These are phyloP conservation scores for Leishmania arabica DNA, from an alignment of 208 protist genomes.

Conservation along the genomic window DNA sequence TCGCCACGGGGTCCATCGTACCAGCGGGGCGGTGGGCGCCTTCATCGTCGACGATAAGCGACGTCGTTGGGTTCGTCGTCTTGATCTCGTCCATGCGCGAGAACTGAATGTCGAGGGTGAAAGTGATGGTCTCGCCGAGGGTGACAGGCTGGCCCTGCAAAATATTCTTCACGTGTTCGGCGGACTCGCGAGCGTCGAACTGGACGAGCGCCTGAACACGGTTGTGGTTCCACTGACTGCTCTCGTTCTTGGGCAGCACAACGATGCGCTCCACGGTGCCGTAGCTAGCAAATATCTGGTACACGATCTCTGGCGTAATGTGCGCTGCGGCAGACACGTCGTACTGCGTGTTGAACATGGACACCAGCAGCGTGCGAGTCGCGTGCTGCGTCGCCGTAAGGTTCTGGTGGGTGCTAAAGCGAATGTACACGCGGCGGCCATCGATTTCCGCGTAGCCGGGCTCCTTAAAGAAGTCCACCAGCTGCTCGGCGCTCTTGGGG, in stretches of 20 bases:
- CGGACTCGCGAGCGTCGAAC: conserved; percentile 76
- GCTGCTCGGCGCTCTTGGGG: conserved; percentile 81
- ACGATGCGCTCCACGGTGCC: conserved; percentile 89
- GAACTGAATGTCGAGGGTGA: conserved; percentile 93
- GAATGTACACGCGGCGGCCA: conserved; percentile 90
- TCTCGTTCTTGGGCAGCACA: conserved; percentile 92
- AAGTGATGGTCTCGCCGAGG: conserved; percentile 84
- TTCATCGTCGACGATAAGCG: conserved; percentile 78
- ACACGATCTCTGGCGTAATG: conserved; percentile 91
- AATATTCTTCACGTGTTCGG: conserved; percentile 90
- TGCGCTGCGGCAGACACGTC: conserved; percentile 83
- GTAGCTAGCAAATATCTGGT: conserved; percentile 91
- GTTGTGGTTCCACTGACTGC: conserved; percentile 89
- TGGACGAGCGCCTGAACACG: conserved; percentile 92
- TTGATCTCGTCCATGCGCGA: conserved; percentile 92
- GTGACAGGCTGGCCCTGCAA: conserved; percentile 92
- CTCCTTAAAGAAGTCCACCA: conserved; percentile 89
- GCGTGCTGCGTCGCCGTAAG: conserved; percentile 90
- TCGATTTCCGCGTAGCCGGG: conserved; percentile 91
- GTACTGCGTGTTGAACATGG: conserved; percentile 94
- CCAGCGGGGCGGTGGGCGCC: conserved; percentile 55
- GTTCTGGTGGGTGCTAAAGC: conserved; percentile 89
- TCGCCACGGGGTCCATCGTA: conserved; percentile 26
- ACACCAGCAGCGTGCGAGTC: conserved; percentile 88
- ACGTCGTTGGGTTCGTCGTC: conserved; percentile 81